Percentiles rank a stretch among this genome's conserved stretches.
phyloP scores from a whole-genome alignment of 2,329 filamentous ascomycete species.

The Calonectria honghensis region DNA sequence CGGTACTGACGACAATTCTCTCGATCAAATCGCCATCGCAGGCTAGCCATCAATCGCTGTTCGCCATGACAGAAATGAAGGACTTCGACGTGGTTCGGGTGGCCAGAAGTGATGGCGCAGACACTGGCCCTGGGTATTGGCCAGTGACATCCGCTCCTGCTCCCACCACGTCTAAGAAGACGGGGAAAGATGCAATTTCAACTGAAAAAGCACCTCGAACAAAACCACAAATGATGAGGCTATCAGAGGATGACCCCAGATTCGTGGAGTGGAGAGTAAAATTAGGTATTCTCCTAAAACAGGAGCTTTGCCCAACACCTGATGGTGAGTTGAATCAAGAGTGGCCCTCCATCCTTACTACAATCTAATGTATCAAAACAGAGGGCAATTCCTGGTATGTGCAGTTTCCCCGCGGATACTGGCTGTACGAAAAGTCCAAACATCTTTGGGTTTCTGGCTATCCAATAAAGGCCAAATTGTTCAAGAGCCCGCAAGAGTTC shows the following conservation, averaged over 20 bases:
- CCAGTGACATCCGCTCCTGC: conserved; percentile 57
- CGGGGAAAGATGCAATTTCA: conserved; percentile 58
- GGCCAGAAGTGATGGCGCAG: conserved; percentile 67
- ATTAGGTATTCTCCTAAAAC: conserved; percentile 67
- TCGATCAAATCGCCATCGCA: not conserved
- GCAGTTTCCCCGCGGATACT: conserved; percentile 67
- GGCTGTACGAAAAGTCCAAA: conserved; percentile 69
- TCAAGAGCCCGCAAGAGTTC: conserved; percentile 73
- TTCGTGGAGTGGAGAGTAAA: conserved; percentile 68
- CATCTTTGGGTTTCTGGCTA: conserved; percentile 71
- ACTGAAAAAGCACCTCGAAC: conserved; percentile 61
- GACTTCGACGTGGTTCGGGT: conserved; percentile 66
- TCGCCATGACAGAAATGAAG: conserved; percentile 59
- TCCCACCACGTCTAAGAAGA: conserved; percentile 59
- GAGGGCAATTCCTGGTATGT: conserved; percentile 67
- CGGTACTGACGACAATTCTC: not conserved
- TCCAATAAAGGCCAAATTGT: conserved; percentile 68
- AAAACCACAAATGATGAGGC: conserved; percentile 66
- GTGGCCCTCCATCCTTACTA: too few relatives aligned
- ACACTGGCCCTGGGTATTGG: conserved; percentile 68
- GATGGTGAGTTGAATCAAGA: conserved; percentile 57
- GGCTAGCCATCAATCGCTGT: not conserved
- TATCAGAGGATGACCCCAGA: conserved; percentile 65
- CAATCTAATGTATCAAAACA: conserved; percentile 49
- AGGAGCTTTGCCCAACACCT: conserved; percentile 64